Conservation (phyloP, 257 asterid genomes). For the Catharanthus roseus region DNA sequence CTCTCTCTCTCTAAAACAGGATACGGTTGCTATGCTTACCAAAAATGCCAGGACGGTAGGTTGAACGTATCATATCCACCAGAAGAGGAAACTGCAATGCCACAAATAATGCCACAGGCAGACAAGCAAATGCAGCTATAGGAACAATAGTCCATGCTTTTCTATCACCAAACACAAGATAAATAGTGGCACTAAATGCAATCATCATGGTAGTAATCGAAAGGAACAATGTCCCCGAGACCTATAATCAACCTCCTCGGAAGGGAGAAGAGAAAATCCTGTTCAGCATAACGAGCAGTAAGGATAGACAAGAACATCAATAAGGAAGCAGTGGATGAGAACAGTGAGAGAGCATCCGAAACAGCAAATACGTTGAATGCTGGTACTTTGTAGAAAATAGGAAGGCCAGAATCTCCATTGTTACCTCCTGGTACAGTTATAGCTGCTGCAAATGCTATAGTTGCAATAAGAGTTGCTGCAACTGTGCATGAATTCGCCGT, state of each 20-base stretch:
- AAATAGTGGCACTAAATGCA: conserved; percentile 19
- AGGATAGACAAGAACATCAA: conserved; percentile 22
- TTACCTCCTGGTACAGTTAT: conserved; percentile 37
- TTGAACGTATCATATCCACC: conserved; percentile 17
- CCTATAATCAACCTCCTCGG: conserved; percentile 21
- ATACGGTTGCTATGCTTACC: conserved; percentile 11
- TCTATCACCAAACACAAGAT: conserved; percentile 12
- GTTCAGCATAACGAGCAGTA: conserved; percentile 17
- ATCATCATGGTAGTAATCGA: conserved; percentile 16
- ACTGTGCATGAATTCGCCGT: conserved; percentile 34
- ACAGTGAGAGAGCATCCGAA: conserved; percentile 32
- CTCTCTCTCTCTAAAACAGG: not conserved
- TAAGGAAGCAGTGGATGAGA: conserved; percentile 24
- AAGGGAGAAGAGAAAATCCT: conserved; percentile 19
- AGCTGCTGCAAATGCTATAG: conserved; percentile 37
- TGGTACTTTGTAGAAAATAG: conserved; percentile 15
- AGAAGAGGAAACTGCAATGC: conserved; percentile 15
- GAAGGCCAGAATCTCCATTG: conserved; percentile 21
- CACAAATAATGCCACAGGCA: conserved; percentile 16
- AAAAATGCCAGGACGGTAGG: conserved; percentile 18
- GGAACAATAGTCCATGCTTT: conserved; percentile 8
- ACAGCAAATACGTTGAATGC: conserved; percentile 24
- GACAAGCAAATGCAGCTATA: conserved; percentile 13
- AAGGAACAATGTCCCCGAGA: conserved; percentile 13
- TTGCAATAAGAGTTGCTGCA: conserved; percentile 33